Evolutionary conservation across 2,329 filamentous ascomycete species (phyloP).

Genomic region (Thyridium curvatum): DNA sequence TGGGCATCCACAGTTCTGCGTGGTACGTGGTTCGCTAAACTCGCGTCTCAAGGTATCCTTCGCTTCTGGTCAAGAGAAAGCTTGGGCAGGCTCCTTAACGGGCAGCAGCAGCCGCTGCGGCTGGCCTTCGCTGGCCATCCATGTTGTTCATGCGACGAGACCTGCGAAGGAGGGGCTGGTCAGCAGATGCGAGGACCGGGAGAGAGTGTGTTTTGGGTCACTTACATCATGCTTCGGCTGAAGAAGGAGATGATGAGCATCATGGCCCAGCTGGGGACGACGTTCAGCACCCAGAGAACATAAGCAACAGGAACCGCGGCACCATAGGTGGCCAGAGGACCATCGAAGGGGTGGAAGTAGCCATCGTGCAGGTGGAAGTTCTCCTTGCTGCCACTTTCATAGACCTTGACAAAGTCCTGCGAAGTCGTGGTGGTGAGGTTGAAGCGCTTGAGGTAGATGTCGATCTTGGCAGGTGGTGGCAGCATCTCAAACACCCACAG

Average conservation of each 20-base stretch:
- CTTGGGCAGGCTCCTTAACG: too few species aligned
- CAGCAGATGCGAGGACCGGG: slow-evolving; percentile 5
- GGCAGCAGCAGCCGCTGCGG: too few species aligned
- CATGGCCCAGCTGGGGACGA: slow-evolving; percentile 68
- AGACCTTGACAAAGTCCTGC: slow-evolving; percentile 55
- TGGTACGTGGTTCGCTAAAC: too few species aligned
- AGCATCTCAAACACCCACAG: slow-evolving; percentile 65
- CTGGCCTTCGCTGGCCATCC: slow-evolving; percentile 1
- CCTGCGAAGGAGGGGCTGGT: slow-evolving; percentile 18
- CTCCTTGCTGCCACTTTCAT: slow-evolving; percentile 41
- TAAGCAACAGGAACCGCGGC: slow-evolving; percentile 61
- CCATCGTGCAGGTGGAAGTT: slow-evolving; percentile 47
- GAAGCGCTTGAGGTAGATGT: slow-evolving; percentile 58
- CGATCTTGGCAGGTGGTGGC: slow-evolving; percentile 56
- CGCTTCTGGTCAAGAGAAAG: too few species aligned
- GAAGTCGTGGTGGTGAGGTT: slow-evolving; percentile 64
- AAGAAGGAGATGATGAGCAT: slow-evolving; percentile 71
- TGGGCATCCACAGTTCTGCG: too few species aligned
- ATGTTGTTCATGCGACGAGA: slow-evolving; percentile 19
- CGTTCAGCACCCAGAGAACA: slow-evolving; percentile 57
- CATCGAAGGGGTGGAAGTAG: slow-evolving; percentile 71
- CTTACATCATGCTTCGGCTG: slow-evolving; percentile 72
- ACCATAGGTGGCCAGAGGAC: slow-evolving; percentile 55
- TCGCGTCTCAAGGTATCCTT: too few species aligned
- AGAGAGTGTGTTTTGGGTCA: slow-evolving; percentile 14